These are phyloP conservation scores for Glebionis coronaria DNA, from an alignment of 129 eudicot species.

Conservation along the genomic window DNA sequence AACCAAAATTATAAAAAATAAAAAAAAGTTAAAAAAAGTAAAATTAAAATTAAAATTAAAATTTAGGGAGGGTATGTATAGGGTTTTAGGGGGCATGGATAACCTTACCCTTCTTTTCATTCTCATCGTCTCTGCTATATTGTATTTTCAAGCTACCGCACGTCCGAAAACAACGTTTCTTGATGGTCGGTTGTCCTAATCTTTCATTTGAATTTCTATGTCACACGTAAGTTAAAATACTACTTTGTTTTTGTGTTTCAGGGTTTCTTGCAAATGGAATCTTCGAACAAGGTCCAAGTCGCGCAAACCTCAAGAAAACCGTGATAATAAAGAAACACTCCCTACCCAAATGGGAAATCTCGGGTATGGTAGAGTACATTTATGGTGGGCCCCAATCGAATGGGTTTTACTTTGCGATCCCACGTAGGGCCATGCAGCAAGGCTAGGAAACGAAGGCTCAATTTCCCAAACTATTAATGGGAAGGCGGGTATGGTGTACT, in stretches of 20 bases:
- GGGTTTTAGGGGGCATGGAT: too few species aligned
- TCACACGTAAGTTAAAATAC: too few species aligned
- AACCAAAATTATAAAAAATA: too few species aligned
- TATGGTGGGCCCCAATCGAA: slow-evolving; percentile 55
- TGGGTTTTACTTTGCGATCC: slow-evolving; percentile 48
- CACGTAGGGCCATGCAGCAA: slow-evolving; percentile 53
- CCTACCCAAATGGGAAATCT: slow-evolving; percentile 40
- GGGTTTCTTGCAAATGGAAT: slow-evolving; percentile 44
- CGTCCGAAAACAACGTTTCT: slow-evolving; percentile 6
- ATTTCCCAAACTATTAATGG: slow-evolving; percentile 38
- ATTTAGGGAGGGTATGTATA: too few species aligned
- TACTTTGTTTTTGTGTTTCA: slow-evolving; percentile 2
- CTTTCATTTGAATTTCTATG: neutral
- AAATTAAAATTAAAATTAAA: too few species aligned
- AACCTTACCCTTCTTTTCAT: too few species aligned
- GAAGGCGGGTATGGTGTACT: slow-evolving; percentile 34
- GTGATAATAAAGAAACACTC: slow-evolving; percentile 37
- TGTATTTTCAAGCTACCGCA: slow-evolving; percentile 6
- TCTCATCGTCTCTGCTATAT: neutral
- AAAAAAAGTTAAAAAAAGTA: too few species aligned
- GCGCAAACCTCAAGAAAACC: slow-evolving; percentile 35
- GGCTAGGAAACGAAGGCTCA: slow-evolving; percentile 61
- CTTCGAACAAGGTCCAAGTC: slow-evolving; percentile 36
- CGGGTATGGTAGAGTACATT: slow-evolving; percentile 43
- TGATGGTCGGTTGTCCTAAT: slow-evolving; percentile 23